These are phyloP conservation scores for Pythium aristosporum DNA, from an alignment of 352 stramenopile species.

Conservation along the genomic window DNA sequence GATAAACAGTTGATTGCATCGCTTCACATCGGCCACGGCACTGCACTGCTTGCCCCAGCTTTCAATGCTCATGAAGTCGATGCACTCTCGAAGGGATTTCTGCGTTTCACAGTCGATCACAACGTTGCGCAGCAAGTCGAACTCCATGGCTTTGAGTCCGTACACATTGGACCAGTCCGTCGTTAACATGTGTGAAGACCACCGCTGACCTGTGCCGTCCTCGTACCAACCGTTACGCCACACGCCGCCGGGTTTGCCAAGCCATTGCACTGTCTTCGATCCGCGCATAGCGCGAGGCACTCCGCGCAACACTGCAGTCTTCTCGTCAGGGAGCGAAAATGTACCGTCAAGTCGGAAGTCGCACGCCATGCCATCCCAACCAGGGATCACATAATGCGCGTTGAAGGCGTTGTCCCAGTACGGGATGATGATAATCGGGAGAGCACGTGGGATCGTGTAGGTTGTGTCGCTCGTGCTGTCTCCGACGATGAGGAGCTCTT, in stretches of 20 bases:
- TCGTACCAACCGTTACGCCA: constrained; percentile 43
- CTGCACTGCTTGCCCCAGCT: constrained; percentile 22
- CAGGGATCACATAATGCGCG: constrained; percentile 25
- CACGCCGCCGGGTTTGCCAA: constrained; percentile 12
- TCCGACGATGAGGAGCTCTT: constrained; percentile 26
- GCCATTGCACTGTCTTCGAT: not conserved
- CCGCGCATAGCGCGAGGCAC: no score
- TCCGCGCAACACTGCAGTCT: not conserved
- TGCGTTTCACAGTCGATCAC: no score
- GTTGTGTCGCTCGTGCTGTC: constrained; percentile 11
- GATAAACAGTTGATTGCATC: constrained; percentile 12
- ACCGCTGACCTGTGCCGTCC: constrained; percentile 13
- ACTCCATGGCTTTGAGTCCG: not conserved
- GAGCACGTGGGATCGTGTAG: constrained; percentile 15
- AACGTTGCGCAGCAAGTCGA: no score
- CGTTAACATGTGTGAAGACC: constrained; percentile 28
- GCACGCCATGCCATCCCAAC: constrained; percentile 29
- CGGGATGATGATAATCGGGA: constrained; percentile 38
- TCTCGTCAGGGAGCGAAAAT: not conserved
- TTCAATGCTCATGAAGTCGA: no score
- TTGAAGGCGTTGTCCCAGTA: constrained; percentile 32
- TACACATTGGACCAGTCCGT: constrained; percentile 26
- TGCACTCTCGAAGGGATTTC: no score
- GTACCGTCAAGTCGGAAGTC: not conserved
- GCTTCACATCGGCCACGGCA: not conserved